These are phyloP conservation scores for Trichoderma gamsii DNA, from an alignment of 495 filamentous ascomycete species.

Conservation along the genomic window DNA sequence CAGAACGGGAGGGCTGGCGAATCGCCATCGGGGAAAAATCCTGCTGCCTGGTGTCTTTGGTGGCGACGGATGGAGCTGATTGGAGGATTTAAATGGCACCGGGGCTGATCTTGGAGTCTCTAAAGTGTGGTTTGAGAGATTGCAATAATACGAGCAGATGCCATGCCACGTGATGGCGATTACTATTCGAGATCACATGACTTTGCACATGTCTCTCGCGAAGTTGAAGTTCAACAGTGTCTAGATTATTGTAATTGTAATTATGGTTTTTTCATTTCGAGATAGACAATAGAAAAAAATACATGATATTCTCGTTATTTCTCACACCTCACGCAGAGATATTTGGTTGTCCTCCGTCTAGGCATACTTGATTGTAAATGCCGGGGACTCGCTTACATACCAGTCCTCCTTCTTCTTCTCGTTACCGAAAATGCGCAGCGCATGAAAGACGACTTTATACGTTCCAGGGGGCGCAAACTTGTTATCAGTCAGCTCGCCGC, in stretches of 20 bases:
- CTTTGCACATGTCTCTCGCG: background rate
- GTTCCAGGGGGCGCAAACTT: slow-evolving; percentile 35
- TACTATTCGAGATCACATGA: background rate
- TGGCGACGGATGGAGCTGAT: background rate
- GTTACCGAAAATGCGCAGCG: slow-evolving; percentile 41
- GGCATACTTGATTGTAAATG: slow-evolving; percentile 33
- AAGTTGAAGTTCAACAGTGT: background rate
- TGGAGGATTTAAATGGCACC: background rate
- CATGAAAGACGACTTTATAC: slow-evolving; percentile 41
- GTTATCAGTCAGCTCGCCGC: slow-evolving; percentile 39
- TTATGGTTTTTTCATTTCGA: background rate
- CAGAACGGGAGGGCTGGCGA: background rate
- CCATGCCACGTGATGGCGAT: background rate
- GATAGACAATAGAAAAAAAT: too few relatives aligned
- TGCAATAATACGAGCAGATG: background rate
- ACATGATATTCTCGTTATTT: background rate
- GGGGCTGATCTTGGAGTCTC: background rate
- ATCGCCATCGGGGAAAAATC: slow-evolving; percentile 2
- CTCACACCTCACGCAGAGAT: too few relatives aligned
- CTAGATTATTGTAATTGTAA: background rate
- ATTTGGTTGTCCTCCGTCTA: slow-evolving; percentile 16
- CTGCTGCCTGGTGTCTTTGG: slow-evolving; percentile 10
- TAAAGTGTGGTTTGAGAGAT: background rate
- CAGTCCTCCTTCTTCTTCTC: slow-evolving; percentile 28
- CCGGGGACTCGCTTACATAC: slow-evolving; percentile 31